A percentile compares a stretch with the other conserved stretches of the same genome.
phyloP scores from a whole-genome alignment of 805 yeast genomes.

The Ogataea paraovalis region DNA sequence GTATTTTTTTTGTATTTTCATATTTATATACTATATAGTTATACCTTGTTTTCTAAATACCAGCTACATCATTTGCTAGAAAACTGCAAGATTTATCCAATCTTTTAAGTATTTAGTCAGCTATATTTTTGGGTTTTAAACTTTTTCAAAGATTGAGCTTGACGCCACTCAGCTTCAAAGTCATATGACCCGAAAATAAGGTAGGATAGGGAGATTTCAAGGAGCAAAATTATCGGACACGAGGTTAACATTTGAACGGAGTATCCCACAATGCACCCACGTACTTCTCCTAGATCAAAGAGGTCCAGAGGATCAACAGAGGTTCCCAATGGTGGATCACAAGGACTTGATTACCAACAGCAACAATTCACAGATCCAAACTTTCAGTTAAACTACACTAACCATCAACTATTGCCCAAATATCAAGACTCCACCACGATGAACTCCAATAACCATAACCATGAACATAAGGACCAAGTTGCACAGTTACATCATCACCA shows the following conservation, averaged over 20 bases:
- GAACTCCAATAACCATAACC: not conserved
- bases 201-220: not conserved
- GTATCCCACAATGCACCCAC: not conserved
- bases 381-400: not conserved
- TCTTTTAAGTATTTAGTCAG: too few relatives aligned
- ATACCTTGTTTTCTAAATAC: too few relatives aligned
- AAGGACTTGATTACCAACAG: not conserved
- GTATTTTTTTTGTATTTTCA: not conserved
- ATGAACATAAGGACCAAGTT: not conserved
- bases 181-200: too few relatives aligned
- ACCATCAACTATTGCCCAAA: not conserved
- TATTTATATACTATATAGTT: not conserved
- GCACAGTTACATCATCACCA: not conserved
- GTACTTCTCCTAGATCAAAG: not conserved
- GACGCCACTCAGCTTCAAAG: too few relatives aligned
- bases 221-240: not conserved
- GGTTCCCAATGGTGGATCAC: not conserved
- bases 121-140: too few relatives aligned
- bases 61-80: too few relatives aligned
- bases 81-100: too few relatives aligned
- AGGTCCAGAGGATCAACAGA: not conserved
- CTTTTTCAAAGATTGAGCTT: too few relatives aligned
- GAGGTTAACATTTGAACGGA: not conserved
- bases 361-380: not conserved
- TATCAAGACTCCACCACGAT: not conserved